A percentile compares a stretch with the other conserved stretches of the same genome.
These are phyloP conservation scores for Silene latifolia DNA, from an alignment of 148 eudicot species.

Conservation along the genomic window DNA sequence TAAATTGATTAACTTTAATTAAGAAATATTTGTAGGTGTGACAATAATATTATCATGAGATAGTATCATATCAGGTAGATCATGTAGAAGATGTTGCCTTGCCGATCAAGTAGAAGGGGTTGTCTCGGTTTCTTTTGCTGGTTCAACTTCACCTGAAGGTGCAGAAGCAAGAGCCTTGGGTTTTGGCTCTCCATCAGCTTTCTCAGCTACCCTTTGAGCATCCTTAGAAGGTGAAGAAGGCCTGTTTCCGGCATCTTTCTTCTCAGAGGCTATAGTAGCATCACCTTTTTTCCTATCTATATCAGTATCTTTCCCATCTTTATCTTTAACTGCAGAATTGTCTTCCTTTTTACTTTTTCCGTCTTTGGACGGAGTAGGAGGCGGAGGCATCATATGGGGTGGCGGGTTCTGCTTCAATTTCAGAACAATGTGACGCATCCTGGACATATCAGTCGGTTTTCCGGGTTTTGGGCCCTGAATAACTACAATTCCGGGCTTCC, in stretches of 20 bases:
- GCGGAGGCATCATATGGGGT: slow-evolving; percentile 36
- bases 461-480: slow-evolving; percentile 52
- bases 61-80: too few relatives aligned
- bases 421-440: slow-evolving; percentile 45
- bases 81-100: too few relatives aligned
- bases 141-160: background rate
- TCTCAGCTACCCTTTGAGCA: background rate
- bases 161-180: background rate
- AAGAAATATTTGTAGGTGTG: too few relatives aligned
- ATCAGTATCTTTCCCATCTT: slow-evolving; percentile 10
- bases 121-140: background rate
- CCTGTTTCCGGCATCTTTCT: slow-evolving; percentile 9
- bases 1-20: too few relatives aligned
- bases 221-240: slow-evolving; percentile 13
- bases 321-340: slow-evolving; percentile 7
- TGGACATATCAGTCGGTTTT: slow-evolving; percentile 42
- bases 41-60: too few relatives aligned
- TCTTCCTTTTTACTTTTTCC: slow-evolving; percentile 13
- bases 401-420: slow-evolving; percentile 41
- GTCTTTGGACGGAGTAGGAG: slow-evolving; percentile 11
- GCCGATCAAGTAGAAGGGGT: background rate
- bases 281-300: slow-evolving; percentile 4
- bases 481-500: slow-evolving; percentile 33
- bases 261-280: background rate
- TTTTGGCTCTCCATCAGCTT: background rate